Evolutionary conservation across 1,139 yeast genomes (phyloP), one percentile per base, ranked within the genome.

Genomic region (Taphrina pruni): DNA sequence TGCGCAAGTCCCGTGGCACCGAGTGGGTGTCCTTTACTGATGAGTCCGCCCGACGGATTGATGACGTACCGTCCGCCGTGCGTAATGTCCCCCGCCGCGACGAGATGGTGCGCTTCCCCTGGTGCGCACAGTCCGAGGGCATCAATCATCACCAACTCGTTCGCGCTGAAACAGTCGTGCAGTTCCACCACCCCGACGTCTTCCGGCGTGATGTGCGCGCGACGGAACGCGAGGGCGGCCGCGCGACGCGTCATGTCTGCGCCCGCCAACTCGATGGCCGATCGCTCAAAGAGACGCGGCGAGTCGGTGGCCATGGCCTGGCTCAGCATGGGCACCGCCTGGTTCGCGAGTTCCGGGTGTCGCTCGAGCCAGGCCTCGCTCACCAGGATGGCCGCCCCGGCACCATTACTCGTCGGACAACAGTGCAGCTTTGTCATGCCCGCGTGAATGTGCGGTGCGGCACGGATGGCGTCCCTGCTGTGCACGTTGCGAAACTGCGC

Each of bases 361-460:
- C 69, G 89, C 76, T 85, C 84, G 74, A 90, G 82, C 81, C 88
- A 89, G 73, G 82, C 82, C 78, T 86, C 94, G 70, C 92, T 87
- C 70, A 89, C 91, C 74, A 90, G 81, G 62, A 90, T 81, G 56
- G 89, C 84, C 52, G 96, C 96, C 71, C 96, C 95, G 78, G 89
- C 95, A 79, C 97, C 97, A 77, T 90, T 96, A 75, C 77, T 75
- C 6, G 78, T 76, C 14, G 78, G 78, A 66, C 78, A 76, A 68
- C 77, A 76, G 67, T 76, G 76, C 14, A 76, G 73, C 66, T 75
- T 75, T 38, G 78, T 74, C 41, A 75, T 72, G 12, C 73, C 72
- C 41, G 75, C 74, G 66, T 75, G 75, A 35, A 76, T 73, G 51
- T 52, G 52, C 11, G 77, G 76, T 8, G 78, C 73, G 52, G 70